Evolutionary conservation across 2,329 filamentous ascomycete species (phyloP), one percentile per base, ranked within the genome.

Genomic region (Xylaria sp.): DNA sequence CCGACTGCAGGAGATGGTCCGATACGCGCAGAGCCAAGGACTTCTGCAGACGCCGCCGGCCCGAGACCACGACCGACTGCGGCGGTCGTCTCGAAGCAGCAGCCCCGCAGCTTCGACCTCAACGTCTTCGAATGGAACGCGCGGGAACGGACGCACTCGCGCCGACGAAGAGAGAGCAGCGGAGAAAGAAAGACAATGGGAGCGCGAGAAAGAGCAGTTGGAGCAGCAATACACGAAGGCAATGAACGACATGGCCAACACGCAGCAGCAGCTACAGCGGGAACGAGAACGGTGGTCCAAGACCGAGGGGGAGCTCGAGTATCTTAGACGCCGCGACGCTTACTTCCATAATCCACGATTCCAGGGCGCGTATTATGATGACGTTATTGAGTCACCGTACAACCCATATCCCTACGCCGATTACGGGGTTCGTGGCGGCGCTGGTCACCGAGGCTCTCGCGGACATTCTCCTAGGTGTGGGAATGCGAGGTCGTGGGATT

Each of bases 11-110:
- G 62, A 74, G 56, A 69, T 67, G 58, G 69, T 72, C 56, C 69
- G 70, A 26, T 71, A 74, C 38, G 72, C 71, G 26, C 73, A 70
- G 63, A 71, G 70, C n/a, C 71, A 75, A 58, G 73, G 73, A 26
- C 59, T 60, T 20, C 57, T 73, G 20, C 70, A 62, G 61, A 65
- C 69, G 53, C 61, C 64, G 23, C 61, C 64, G 23, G 69, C 68
- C 36, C 51, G 40, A 23, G 59, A 23, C 10, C 60, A 51, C 17
- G 51, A 53, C 23, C 48, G 10, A n/a, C n/a, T n/a, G n/a, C n/a
- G n/a, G n/a, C 56, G 46, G 49, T 67, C 65, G 20, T 70, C 73
- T 2, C 64, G 67, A 46, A 70, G 66, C 23, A 71, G 68, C 42
- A 71, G 67, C n/a, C 63, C 59, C 10, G 56, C 51, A 11, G 56